Conservation (phyloP, 495 filamentous ascomycete species). For the Podospora sp. region DNA sequence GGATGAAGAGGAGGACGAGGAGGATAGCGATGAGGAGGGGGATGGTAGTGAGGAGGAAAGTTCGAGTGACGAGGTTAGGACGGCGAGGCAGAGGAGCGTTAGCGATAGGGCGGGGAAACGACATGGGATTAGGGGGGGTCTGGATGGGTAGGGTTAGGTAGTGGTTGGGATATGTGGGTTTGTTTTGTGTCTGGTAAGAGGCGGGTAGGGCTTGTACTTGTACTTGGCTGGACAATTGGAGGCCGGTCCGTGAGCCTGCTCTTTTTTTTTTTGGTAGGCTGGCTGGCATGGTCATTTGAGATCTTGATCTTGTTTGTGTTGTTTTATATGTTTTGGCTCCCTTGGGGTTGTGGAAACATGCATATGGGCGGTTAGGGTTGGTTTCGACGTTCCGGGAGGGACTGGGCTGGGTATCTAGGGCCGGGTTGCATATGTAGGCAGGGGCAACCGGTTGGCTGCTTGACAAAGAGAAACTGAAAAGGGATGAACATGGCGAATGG, state of each 20-base stretch:
- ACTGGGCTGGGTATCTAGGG: neutral
- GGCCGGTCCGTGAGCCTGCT: neutral
- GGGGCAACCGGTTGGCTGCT: neutral
- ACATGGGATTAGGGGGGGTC: slow-evolving; percentile 20
- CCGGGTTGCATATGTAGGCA: too few relatives aligned
- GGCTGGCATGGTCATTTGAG: neutral
- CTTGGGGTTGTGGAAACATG: too few relatives aligned
- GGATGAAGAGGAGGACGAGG: slow-evolving; percentile 26
- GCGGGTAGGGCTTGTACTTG: neutral
- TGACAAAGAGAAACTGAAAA: neutral
- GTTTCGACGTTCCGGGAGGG: neutral
- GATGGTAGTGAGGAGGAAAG: slow-evolving; percentile 31
- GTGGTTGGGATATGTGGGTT: neutral
- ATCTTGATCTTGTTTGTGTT: neutral
- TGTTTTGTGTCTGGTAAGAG: too few relatives aligned
- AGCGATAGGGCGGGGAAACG: slow-evolving; percentile 48
- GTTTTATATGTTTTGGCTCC: neutral
- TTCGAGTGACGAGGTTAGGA: slow-evolving; percentile 51
- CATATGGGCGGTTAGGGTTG: neutral
- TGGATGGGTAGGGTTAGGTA: neutral
- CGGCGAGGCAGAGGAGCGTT: slow-evolving; percentile 55
- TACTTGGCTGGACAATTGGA: neutral
- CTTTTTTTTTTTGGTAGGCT: too few relatives aligned
- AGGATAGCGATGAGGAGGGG: slow-evolving; percentile 18
- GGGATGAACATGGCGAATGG: too few relatives aligned